Percentiles rank a stretch among this genome's conserved stretches.
These are phyloP conservation scores for Pichia nanzhaoensis DNA, from an alignment of 805 yeast species.

Conservation along the genomic window DNA sequence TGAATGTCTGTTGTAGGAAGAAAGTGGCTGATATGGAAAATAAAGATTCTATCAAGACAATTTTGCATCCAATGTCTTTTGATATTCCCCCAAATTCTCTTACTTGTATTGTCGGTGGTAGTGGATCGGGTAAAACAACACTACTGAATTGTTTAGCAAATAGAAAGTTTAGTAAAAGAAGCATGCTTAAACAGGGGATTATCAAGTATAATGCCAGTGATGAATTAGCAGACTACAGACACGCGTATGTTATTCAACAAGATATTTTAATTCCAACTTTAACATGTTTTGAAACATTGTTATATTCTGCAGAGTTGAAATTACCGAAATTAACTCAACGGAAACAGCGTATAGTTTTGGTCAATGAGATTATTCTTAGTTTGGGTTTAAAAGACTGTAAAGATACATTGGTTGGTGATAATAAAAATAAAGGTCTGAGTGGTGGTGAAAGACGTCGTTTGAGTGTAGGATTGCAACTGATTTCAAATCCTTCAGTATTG, in stretches of 20 bases:
- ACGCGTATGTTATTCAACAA: constrained; percentile 70
- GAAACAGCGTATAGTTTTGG: constrained; percentile 40
- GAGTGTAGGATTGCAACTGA: constrained; percentile 70
- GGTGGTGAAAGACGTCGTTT: constrained; percentile 83
- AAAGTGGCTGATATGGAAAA: constrained; percentile 19
- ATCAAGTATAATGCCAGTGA: constrained; percentile 36
- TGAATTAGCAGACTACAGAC: constrained; percentile 27
- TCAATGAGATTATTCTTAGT: constrained; percentile 54
- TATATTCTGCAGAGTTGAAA: constrained; percentile 65
- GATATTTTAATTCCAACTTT: constrained; percentile 67
- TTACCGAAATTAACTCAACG: constrained; percentile 42
- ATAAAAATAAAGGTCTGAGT: constrained; percentile 52
- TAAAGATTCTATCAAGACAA: constrained; percentile 26
- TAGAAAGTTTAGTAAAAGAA: constrained; percentile 31
- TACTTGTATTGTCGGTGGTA: constrained; percentile 80
- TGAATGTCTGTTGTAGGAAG: neutral
- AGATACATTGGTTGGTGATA: constrained; percentile 51
- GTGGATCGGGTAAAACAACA: constrained; percentile 85
- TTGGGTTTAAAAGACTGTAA: constrained; percentile 61
- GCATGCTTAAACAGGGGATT: constrained; percentile 32
- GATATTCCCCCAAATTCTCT: constrained; percentile 55
- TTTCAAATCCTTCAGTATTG: constrained; percentile 68
- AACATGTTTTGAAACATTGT: constrained; percentile 64
- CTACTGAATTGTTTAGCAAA: constrained; percentile 60
- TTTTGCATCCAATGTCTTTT: constrained; percentile 48